Conservation (phyloP, 1,284 basidiomycete genomes). For the Exsudoporus floridanus region DNA sequence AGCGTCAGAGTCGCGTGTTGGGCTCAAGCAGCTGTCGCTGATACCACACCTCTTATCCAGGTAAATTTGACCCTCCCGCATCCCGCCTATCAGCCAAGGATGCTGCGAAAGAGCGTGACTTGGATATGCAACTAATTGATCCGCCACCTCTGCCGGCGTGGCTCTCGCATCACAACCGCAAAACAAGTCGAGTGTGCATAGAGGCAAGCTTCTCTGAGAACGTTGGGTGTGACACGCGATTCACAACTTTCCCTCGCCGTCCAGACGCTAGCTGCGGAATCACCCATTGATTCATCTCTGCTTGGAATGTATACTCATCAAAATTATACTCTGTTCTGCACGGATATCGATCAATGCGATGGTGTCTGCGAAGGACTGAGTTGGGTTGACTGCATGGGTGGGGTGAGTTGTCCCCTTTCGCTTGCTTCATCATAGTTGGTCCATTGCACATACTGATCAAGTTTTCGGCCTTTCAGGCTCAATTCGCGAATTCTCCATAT, state of each 20-base stretch:
- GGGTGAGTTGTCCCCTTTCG: slow-evolving; percentile 50
- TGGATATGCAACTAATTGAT: slow-evolving; percentile 53
- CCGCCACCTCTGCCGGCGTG: slow-evolving; percentile 51
- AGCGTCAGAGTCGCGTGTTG: slow-evolving; percentile 52
- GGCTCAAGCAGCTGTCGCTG: neutral
- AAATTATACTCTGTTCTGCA: slow-evolving; percentile 85
- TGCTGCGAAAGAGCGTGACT: slow-evolving; percentile 52
- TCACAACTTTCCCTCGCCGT: neutral
- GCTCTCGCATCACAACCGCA: slow-evolving; percentile 66
- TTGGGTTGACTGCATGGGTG: slow-evolving; percentile 73
- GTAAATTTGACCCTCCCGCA: slow-evolving; percentile 66
- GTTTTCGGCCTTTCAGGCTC: slow-evolving; percentile 51
- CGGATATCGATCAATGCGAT: slow-evolving; percentile 74
- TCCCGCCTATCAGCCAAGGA: slow-evolving; percentile 56
- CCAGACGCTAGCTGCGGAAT: slow-evolving; percentile 77
- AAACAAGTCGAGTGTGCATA: slow-evolving; percentile 75
- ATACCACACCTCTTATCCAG: slow-evolving; percentile 38
- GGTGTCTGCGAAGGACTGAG: slow-evolving; percentile 78
- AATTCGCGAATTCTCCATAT: slow-evolving; percentile 69
- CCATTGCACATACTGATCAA: neutral
- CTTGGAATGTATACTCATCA: slow-evolving; percentile 92
- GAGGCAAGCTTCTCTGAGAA: slow-evolving; percentile 54
- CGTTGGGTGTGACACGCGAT: neutral
- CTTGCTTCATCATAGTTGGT: neutral
- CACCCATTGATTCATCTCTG: slow-evolving; percentile 87